A percentile compares a stretch with the other conserved stretches of the same genome.
Evolutionary conservation across 805 yeast species (phyloP).

Genomic region (Teunomyces gatunensis): DNA sequence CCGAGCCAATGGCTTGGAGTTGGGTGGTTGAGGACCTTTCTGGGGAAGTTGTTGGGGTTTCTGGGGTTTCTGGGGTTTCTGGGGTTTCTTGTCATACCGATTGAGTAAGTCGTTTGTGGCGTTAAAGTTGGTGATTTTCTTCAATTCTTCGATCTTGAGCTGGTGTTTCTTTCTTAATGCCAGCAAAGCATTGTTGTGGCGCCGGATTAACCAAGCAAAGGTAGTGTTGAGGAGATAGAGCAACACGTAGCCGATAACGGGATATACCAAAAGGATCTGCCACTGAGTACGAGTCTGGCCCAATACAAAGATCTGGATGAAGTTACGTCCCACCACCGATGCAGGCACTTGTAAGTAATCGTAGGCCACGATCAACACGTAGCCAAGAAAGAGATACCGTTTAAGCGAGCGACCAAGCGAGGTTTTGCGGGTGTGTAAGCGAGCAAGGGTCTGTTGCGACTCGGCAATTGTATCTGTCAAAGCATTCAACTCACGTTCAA

Average conservation of each 20-base stretch:
- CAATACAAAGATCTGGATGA: conserved; percentile 21
- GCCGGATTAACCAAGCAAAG: conserved; percentile 19
- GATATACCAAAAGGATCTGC: conserved; percentile 17
- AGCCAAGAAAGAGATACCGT: conserved; percentile 18
- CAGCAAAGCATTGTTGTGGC: conserved; percentile 18
- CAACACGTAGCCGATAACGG: conserved; percentile 18
- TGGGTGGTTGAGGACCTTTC: neutral
- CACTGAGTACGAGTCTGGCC: conserved; percentile 22
- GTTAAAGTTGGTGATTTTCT: conserved; percentile 69
- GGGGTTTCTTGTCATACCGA: conserved; percentile 39
- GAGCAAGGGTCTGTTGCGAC: conserved; percentile 21
- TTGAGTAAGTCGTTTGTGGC: conserved; percentile 71
- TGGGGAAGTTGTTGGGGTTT: neutral
- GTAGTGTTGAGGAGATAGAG: conserved; percentile 15
- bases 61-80: neutral
- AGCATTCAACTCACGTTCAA: conserved; percentile 41
- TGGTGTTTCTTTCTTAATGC: conserved; percentile 45
- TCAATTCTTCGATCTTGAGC: conserved; percentile 61
- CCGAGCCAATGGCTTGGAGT: neutral
- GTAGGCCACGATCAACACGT: conserved; percentile 21
- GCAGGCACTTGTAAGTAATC: conserved; percentile 19
- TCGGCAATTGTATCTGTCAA: conserved; percentile 34
- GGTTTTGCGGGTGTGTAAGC: conserved; percentile 13
- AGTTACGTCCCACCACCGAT: conserved; percentile 14
- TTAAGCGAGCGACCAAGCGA: conserved; percentile 15